Evolutionary conservation across 805 yeast species (phyloP).

Genomic region (Saturnispora dispora): DNA sequence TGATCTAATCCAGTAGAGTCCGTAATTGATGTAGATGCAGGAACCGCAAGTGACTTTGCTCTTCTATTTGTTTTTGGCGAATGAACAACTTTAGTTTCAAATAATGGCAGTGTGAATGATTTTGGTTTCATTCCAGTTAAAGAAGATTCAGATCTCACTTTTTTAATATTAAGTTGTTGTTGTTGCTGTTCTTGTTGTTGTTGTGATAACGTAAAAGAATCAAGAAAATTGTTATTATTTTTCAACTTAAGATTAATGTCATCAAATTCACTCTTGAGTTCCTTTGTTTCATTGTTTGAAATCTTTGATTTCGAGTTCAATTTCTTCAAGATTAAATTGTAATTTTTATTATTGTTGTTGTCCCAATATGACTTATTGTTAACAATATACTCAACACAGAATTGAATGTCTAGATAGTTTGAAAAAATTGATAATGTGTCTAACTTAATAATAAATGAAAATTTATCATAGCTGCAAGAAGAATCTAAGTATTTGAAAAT

Average conservation of each 20-base stretch:
- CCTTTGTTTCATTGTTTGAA: slow-evolving; percentile 13
- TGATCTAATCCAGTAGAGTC: not conserved
- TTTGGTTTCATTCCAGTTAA: slow-evolving; percentile 12
- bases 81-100: not conserved
- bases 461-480: slow-evolving; percentile 28
- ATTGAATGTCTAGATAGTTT: slow-evolving; percentile 26
- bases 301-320: not conserved
- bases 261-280: slow-evolving; percentile 21
- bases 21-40: not conserved
- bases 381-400: slow-evolving; percentile 33
- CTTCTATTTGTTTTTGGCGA: not conserved
- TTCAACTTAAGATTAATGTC: slow-evolving; percentile 25
- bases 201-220: slow-evolving; percentile 14
- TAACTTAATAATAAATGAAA: slow-evolving; percentile 42
- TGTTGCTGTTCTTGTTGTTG: slow-evolving; percentile 15
- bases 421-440: slow-evolving; percentile 21
- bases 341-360: slow-evolving; percentile 31
- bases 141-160: slow-evolving; percentile 26
- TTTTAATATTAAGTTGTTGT: slow-evolving; percentile 21
- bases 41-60: slow-evolving; percentile 5
- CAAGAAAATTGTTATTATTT: slow-evolving; percentile 24
- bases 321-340: slow-evolving; percentile 29
- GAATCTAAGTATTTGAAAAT: slow-evolving; percentile 32
- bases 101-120: not conserved
- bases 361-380: slow-evolving; percentile 31